phyloP scores from a whole-genome alignment of 164 flowering plant genomes.

The Euptelea pleiosperma region DNA sequence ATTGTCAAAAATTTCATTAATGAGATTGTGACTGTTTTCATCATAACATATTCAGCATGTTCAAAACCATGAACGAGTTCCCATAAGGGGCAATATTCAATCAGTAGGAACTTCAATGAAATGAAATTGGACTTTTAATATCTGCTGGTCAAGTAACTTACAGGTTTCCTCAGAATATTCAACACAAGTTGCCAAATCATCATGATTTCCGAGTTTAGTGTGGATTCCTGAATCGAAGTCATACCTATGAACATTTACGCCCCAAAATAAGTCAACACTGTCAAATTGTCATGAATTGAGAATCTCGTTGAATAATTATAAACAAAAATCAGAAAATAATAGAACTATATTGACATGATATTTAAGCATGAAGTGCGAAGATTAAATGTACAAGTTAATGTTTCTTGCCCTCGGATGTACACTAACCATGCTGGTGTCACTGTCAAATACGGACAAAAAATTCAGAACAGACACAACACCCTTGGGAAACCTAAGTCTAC shows the following conservation, averaged over 20 bases:
- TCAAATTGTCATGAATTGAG: not conserved
- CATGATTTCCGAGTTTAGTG: conserved; percentile 53
- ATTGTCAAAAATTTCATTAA: too few species aligned
- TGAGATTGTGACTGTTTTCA: too few species aligned
- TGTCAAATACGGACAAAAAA: too few species aligned
- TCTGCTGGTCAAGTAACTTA: conserved; percentile 29
- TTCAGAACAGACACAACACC: too few species aligned
- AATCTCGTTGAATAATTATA: not conserved
- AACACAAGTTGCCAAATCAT: conserved; percentile 58
- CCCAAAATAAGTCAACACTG: conserved; percentile 1
- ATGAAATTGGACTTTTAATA: not conserved
- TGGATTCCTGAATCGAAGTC: conserved; percentile 52
- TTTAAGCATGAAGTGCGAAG: too few species aligned
- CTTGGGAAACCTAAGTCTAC: too few species aligned
- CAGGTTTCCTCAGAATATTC: conserved; percentile 65
- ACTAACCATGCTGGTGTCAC: too few species aligned
- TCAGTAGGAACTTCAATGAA: not conserved
- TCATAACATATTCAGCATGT: too few species aligned
- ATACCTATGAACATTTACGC: conserved; percentile 41
- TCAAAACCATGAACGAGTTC: too few species aligned
- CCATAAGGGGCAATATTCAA: not conserved
- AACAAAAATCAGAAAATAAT: not conserved
- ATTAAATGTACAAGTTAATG: too few species aligned
- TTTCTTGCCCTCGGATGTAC: too few species aligned
- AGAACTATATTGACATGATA: too few species aligned